Base-by-base conservation (phyloP, 2,329 filamentous ascomycete genomes). In the Fusarium sp. region DNA sequence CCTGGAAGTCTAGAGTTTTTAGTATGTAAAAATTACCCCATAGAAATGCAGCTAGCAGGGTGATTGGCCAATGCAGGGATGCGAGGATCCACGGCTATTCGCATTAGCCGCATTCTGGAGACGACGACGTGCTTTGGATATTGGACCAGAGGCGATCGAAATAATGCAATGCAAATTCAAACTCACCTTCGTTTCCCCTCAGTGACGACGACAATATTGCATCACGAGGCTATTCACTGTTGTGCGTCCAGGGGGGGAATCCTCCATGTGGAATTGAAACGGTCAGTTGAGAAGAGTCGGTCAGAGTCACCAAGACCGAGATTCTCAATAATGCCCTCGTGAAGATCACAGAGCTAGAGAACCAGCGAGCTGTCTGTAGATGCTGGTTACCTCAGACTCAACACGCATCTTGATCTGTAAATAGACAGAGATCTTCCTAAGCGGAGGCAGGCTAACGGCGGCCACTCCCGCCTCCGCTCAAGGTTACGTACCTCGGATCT, bases 21-120 rank as follows among this genome's bases (percentile, higher is more conserved):
- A 53, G 63, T 75, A 75, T 74, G 73, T 75, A 75, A 75, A 51
- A 58, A 48, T 75, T 75, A 75, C 73, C 73, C 73, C 73, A 75
- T 75, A 62, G 70, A 75, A 75, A 75, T 38, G 51, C 28, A 40
- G 10, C n/a, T 26, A 22, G 7, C 34, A 24, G 13, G 4, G 1
- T 24, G 14, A 71, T 71, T 71, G 68, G 68, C 1, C 46, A 22
- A 22, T 26, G 58, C 68, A 71, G 38, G 66, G 66, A 24, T 31
- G 7, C 15, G 2, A 53, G 34, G 66, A 69, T 67, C 49, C 66
- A 55, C 39, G 66, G 24, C 50, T 43, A 43, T 26, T 40, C 20
- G 55, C 24, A 57, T 56, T 69, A 68, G 65, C 58, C 34, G 58
- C 52, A 56, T 57, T 56, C 62, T 50, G 50, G 15, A 51, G 38